Evolutionary conservation across 2,329 filamentous ascomycete genomes (phyloP).

Genomic region (Penicillium sp.): DNA sequence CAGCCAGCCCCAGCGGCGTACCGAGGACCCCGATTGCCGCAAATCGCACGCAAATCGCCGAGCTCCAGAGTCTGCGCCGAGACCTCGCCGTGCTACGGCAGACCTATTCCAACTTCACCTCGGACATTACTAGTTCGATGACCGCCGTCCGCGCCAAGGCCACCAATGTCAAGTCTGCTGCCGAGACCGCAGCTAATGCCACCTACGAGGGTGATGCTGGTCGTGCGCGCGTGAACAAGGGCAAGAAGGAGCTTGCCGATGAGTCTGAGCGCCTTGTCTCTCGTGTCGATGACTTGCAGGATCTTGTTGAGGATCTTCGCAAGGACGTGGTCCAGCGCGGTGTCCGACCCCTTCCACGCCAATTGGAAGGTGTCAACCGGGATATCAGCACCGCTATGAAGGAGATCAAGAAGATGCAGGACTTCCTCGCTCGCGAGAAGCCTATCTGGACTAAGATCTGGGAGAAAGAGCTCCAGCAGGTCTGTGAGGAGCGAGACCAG

Average conservation of each 20-base stretch:
- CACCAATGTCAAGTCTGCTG: constrained; percentile 73
- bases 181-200: constrained; percentile 70
- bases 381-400: constrained; percentile 80
- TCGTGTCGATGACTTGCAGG: constrained; percentile 95
- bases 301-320: constrained; percentile 91
- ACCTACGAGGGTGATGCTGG: constrained; percentile 76
- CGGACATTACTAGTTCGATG: constrained; percentile 88
- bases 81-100: constrained; percentile 91
- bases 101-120: constrained; percentile 87
- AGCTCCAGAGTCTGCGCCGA: constrained; percentile 78
- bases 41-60: constrained; percentile 66
- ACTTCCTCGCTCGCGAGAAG: constrained; percentile 88
- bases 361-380: constrained; percentile 85
- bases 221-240: constrained; percentile 78
- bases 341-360: constrained; percentile 84
- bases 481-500: constrained; percentile 93
- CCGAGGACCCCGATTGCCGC: constrained; percentile 33
- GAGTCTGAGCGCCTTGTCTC: constrained; percentile 90
- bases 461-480: constrained; percentile 95
- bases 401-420: constrained; percentile 91
- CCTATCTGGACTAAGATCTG: constrained; percentile 99
- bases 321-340: constrained; percentile 95
- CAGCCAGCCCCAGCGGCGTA: constrained; percentile 29
- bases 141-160: constrained; percentile 79
- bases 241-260: constrained; percentile 81